Conservation (phyloP, 176 grass and related monocot species). For the Raddia distichophylla region DNA sequence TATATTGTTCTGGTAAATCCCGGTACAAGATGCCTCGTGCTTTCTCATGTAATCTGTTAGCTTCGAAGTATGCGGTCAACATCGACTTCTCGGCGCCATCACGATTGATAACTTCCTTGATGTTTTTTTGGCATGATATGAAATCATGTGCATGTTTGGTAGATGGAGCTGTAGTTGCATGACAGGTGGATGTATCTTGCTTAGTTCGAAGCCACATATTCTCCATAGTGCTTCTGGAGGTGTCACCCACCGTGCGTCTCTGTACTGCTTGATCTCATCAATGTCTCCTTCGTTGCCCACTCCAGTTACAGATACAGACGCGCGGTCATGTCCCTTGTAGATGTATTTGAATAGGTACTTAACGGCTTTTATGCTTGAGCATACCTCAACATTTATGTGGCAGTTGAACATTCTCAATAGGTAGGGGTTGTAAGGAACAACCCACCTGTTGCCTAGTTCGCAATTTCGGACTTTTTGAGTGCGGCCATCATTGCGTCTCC, state of each 20-base stretch:
- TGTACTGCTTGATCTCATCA: too few relatives aligned
- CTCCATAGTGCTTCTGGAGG: not conserved
- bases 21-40: not conserved
- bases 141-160: not conserved
- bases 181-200: not conserved
- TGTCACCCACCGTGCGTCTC: too few relatives aligned
- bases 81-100: not conserved
- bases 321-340: not conserved
- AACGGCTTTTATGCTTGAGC: not conserved
- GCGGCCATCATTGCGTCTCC: too few relatives aligned
- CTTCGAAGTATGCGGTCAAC: not conserved
- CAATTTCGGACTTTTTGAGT: not conserved
- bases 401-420: not conserved
- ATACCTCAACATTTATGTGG: slow-evolving; percentile 18
- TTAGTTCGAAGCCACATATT: slow-evolving; percentile 4
- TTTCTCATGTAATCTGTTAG: not conserved
- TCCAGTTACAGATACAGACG: too few relatives aligned
- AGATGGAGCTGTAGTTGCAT: not conserved
- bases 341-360: slow-evolving; percentile 7
- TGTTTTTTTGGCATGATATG: not conserved
- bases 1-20: slow-evolving; percentile 18
- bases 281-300: too few relatives aligned
- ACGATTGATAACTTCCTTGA: not conserved
- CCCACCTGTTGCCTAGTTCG: not conserved
- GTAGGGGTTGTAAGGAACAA: not conserved